These are phyloP conservation scores for Pyrenophora seminiperda DNA, from an alignment of 2,329 filamentous ascomycete species.

Conservation along the genomic window DNA sequence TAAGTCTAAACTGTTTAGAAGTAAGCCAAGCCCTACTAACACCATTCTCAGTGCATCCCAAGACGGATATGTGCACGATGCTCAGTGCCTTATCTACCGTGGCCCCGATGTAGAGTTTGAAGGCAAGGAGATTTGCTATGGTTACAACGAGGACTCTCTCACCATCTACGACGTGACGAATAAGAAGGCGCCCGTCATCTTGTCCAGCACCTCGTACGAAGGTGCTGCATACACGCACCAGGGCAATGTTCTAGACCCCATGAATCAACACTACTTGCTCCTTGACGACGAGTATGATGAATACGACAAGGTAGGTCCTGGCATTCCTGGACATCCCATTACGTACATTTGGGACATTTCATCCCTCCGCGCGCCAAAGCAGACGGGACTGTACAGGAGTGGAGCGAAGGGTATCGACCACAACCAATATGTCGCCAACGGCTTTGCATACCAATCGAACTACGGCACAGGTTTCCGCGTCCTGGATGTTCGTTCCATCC, in stretches of 20 bases:
- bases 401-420: constrained; percentile 51
- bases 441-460: constrained; percentile 52
- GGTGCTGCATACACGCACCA: constrained; percentile 65
- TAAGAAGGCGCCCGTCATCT: constrained; percentile 53
- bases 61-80: constrained; percentile 67
- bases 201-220: constrained; percentile 62
- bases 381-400: constrained; percentile 52
- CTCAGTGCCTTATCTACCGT: constrained; percentile 63
- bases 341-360: constrained; percentile 51
- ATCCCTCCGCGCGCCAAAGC: constrained; percentile 41
- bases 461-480: constrained; percentile 52
- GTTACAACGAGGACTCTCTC: constrained; percentile 61
- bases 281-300: constrained; percentile 50
- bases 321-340: constrained; percentile 41
- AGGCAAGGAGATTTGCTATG: constrained; percentile 61
- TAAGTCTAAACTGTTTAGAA: constrained; percentile 4
- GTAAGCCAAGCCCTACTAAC: not conserved
- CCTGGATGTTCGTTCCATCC: constrained; percentile 51
- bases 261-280: constrained; percentile 45
- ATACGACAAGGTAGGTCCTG: constrained; percentile 45
- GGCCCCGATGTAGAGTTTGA: constrained; percentile 57
- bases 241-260: constrained; percentile 56
- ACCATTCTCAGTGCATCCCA: constrained; percentile 48
- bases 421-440: constrained; percentile 55
- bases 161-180: constrained; percentile 61